These are phyloP conservation scores for Calamus simplicifolius DNA, from an alignment of 176 grass and related monocot genomes.

Conservation along the genomic window DNA sequence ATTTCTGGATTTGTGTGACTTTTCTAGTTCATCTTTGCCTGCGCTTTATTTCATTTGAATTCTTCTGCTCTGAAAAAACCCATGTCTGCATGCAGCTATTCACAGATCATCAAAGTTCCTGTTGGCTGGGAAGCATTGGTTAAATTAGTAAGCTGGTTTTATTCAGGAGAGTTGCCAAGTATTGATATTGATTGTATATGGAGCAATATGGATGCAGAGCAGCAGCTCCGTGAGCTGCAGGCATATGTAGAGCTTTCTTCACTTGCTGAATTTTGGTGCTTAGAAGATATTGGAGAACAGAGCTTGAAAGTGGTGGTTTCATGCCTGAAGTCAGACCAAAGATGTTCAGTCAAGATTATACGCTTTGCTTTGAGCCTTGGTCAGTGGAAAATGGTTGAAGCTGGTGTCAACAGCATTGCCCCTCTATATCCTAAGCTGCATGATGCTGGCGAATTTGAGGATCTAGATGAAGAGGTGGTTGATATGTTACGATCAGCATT, in stretches of 20 bases:
- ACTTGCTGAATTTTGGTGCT: slow-evolving; percentile 66
- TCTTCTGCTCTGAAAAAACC: background rate
- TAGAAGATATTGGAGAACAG: slow-evolving; percentile 57
- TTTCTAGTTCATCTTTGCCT: no score
- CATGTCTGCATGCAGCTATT: slow-evolving; percentile 43
- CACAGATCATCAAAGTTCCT: slow-evolving; percentile 45
- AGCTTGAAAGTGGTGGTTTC: slow-evolving; percentile 20
- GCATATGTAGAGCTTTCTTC: slow-evolving; percentile 61
- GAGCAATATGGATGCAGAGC: slow-evolving; percentile 31
- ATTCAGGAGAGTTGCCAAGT: slow-evolving; percentile 37
- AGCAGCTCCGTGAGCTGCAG: slow-evolving; percentile 31
- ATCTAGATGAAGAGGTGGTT: slow-evolving; percentile 49
- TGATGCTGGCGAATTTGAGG: slow-evolving; percentile 40
- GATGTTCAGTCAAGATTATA: slow-evolving; percentile 32
- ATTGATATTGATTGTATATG: slow-evolving; percentile 34
- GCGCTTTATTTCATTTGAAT: background rate
- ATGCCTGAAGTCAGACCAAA: slow-evolving; percentile 30
- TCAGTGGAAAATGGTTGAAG: slow-evolving; percentile 55
- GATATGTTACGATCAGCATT: slow-evolving; percentile 60
- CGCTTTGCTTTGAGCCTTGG: slow-evolving; percentile 26
- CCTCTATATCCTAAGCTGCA: slow-evolving; percentile 53
- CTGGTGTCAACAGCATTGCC: slow-evolving; percentile 32
- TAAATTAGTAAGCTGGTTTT: slow-evolving; percentile 55
- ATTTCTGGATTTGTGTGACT: no score
- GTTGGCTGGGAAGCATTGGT: slow-evolving; percentile 45